Evolutionary conservation across 768 basidiomycete species (phyloP), one percentile per base, ranked within the genome.

Genomic region (Boletus reticulatus): DNA sequence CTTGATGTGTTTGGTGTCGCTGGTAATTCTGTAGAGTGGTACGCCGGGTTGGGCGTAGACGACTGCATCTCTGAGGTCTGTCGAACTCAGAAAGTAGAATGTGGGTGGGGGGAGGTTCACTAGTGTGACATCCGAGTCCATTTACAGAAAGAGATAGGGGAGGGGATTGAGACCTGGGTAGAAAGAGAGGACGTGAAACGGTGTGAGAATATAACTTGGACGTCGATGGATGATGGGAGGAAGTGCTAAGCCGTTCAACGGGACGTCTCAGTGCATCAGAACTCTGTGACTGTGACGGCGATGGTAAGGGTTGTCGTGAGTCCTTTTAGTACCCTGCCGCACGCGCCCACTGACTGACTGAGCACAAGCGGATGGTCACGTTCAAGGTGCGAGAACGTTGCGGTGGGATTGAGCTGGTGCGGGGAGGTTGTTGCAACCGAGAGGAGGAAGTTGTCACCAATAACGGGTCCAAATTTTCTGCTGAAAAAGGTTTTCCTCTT

Each of bases 111-210:
- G 4, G 11, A 53, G 47, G 37, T 49, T 59, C 14, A 71, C 71
- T 43, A 71, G 71, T 1, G 69, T 71, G 43, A 53, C 12, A 14
- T 62, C 16, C 12, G 69, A 71, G 49, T 70, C 67, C 69, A 71
- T 72, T 46, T 19, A 14, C n/a, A 43, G 16, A n/a, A 9, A 32
- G 17, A n/a, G 4, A 9, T 11, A 12, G n/a, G 17, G 24, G 4
- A 16, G 27, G 27, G 27, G 27, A 29, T 29, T 29, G 29, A 29
- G 29, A 29, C 29, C 8, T 29, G 29, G 29, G 29, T 29, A 19
- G 17, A 10, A 22, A 8, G 19, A 19, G 16, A 12, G n/a, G 32
- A 24, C 7, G 27, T 4, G 36, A 43, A 17, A 24, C 34, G 13
- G 14, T 13, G 14, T 13, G 34, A 14, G 34, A 36, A 0, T 13